phyloP scores from a whole-genome alignment of 345 rosid genomes.

The Syzygium oleosum region DNA sequence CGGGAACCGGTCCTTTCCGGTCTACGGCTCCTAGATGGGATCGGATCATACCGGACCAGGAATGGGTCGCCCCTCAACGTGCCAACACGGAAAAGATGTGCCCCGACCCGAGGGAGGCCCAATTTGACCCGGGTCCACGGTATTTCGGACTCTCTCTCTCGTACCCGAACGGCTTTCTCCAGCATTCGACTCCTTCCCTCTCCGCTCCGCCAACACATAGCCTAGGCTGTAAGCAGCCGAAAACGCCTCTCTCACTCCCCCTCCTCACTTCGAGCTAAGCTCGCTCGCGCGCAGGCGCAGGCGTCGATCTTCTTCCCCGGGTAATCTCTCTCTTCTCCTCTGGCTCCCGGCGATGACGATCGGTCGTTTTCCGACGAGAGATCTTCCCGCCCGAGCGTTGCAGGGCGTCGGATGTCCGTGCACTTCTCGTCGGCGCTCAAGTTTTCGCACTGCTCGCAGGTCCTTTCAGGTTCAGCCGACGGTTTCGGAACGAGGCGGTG shows the following conservation, averaged over 20 bases:
- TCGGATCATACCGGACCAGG: no score
- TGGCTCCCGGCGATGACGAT: neutral
- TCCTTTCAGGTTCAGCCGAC: neutral
- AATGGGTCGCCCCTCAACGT: no score
- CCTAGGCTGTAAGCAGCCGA: neutral
- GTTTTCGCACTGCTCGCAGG: neutral
- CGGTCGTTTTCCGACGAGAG: neutral
- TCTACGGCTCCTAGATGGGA: no score
- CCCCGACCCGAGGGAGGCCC: neutral
- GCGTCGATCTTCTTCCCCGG: neutral
- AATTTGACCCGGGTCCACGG: neutral
- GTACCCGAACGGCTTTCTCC: neutral
- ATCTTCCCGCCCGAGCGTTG: neutral
- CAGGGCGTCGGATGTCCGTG: neutral
- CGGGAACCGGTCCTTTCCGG: no score
- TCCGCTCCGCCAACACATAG: neutral
- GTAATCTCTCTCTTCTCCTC: neutral
- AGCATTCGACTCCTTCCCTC: neutral
- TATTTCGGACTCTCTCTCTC: neutral
- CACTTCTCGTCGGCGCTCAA: neutral
- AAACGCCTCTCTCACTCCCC: neutral
- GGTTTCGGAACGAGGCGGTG: neutral
- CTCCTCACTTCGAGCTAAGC: neutral
- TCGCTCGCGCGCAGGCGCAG: neutral
- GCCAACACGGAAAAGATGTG: neutral